Percentiles rank a stretch among this genome's conserved stretches.
These are phyloP conservation scores for Entrophospora sp. DNA, from an alignment of 192 early-diverging fungal species.

Conservation along the genomic window DNA sequence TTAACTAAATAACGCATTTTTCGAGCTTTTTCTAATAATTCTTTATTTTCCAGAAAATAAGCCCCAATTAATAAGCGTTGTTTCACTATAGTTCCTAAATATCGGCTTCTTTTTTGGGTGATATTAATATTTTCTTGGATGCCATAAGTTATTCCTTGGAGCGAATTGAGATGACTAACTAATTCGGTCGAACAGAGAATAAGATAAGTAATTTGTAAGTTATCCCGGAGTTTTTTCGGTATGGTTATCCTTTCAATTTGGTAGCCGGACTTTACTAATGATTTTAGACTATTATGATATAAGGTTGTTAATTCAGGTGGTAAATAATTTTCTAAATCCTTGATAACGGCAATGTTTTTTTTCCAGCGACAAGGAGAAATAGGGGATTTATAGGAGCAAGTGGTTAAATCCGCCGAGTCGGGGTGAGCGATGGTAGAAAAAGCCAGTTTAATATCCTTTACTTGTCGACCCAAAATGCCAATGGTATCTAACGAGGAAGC, in stretches of 20 bases:
- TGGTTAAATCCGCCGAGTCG: background rate
- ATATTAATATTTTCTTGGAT: background rate
- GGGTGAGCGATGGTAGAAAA: background rate
- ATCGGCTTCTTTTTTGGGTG: background rate
- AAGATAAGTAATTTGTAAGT: conserved; percentile 15
- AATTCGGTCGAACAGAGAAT: conserved; percentile 17
- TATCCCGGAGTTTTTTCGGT: conserved; percentile 3
- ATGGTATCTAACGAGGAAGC: conserved; percentile 46
- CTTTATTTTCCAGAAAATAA: background rate
- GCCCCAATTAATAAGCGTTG: conserved; percentile 4
- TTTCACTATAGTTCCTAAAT: background rate
- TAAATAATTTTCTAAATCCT: too few species aligned
- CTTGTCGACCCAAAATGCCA: conserved; percentile 30
- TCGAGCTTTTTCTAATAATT: background rate
- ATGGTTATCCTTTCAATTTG: conserved; percentile 11
- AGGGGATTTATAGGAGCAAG: too few species aligned
- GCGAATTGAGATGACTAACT: conserved; percentile 16
- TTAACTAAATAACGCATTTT: background rate
- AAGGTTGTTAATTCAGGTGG: background rate
- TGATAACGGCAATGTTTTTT: too few species aligned
- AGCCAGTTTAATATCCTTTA: background rate
- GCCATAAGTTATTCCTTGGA: conserved; percentile 18
- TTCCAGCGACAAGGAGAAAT: too few species aligned
- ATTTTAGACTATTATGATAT: background rate
- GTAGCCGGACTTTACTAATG: background rate